Evolutionary conservation across 2,329 filamentous ascomycete species (phyloP).

Genomic region (Claviceps sp.): DNA sequence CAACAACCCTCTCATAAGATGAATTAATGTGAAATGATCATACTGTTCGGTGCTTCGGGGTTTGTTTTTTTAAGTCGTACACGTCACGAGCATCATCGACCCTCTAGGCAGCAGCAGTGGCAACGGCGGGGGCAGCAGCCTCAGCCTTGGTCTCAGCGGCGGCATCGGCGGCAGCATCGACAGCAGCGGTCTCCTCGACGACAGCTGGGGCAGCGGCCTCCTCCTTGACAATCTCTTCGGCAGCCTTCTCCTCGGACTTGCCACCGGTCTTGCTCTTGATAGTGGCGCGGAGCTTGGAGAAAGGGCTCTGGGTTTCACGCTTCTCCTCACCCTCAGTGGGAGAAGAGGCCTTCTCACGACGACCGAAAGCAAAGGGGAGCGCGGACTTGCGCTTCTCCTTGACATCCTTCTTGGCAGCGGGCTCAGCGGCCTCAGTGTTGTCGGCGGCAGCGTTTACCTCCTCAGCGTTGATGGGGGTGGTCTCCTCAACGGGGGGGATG

Average conservation of each 20-base stretch:
- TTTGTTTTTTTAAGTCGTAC: conserved; percentile 13
- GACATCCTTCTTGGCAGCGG: conserved; percentile 46
- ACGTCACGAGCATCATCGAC: conserved; percentile 12
- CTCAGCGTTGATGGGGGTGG: conserved; percentile 42
- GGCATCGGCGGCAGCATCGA: conserved; percentile 12
- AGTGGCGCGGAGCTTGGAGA: conserved; percentile 48
- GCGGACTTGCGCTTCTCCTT: conserved; percentile 82
- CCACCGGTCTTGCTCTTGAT: conserved; percentile 34
- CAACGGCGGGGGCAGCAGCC: conserved; percentile 29
- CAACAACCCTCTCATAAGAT: conserved; percentile 24
- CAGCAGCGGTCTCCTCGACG: conserved; percentile 14
- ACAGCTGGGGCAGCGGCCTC: conserved; percentile 15
- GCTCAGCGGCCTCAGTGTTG: conserved; percentile 35
- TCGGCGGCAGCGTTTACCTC: conserved; percentile 39
- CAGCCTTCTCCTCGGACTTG: conserved; percentile 30
- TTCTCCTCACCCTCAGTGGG: conserved; percentile 44
- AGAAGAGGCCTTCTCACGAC: conserved; percentile 53
- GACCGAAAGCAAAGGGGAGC: conserved; percentile 58
- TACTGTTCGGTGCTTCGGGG: conserved; percentile 10
- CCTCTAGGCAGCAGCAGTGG: conserved; percentile 39
- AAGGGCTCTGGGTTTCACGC: conserved; percentile 23
- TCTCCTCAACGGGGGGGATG: conserved; percentile 45
- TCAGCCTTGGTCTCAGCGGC: conserved; percentile 30
- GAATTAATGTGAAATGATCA: conserved; percentile 13
- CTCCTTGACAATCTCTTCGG: conserved; percentile 21